A percentile compares a stretch with the other conserved stretches of the same genome.
These are phyloP conservation scores for Solanum sejunctum DNA, from an alignment of 257 asterid species.

Conservation along the genomic window DNA sequence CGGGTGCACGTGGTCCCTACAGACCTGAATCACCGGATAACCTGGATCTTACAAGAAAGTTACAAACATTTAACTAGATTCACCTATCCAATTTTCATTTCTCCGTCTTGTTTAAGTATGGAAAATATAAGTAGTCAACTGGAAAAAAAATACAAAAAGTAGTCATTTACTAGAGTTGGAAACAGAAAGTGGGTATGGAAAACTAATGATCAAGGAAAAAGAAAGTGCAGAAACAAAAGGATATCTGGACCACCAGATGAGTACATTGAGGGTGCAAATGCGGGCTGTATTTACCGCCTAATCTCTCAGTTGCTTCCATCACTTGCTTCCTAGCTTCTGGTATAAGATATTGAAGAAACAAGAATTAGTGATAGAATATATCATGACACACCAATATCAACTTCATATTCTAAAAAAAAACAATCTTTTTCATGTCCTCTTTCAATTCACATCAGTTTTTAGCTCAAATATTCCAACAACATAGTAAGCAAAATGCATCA, in stretches of 20 bases:
- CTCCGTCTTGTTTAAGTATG: not conserved
- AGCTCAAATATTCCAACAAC: not conserved
- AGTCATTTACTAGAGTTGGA: not conserved
- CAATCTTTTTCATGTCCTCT: not conserved
- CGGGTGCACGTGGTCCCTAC: no score
- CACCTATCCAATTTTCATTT: not conserved
- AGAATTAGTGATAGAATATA: not conserved
- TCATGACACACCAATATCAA: not conserved
- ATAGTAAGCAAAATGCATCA: not conserved
- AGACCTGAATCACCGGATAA: not conserved
- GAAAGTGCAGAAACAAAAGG: constrained; percentile 28
- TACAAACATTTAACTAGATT: not conserved
- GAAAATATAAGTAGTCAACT: not conserved
- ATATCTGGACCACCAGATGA: constrained; percentile 98
- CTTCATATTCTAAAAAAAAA: not conserved
- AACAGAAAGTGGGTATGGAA: not conserved
- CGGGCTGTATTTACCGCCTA: constrained; percentile 93
- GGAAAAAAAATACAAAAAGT: not conserved
- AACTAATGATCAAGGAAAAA: not conserved
- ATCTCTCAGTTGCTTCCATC: constrained; percentile 83
- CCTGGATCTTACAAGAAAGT: not conserved
- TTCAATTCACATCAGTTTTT: not conserved
- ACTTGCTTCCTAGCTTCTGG: constrained; percentile 95
- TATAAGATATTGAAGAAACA: not conserved
- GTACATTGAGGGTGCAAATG: constrained; percentile 92